Conservation (phyloP, 164 flowering plant species). For the Santalum album region DNA sequence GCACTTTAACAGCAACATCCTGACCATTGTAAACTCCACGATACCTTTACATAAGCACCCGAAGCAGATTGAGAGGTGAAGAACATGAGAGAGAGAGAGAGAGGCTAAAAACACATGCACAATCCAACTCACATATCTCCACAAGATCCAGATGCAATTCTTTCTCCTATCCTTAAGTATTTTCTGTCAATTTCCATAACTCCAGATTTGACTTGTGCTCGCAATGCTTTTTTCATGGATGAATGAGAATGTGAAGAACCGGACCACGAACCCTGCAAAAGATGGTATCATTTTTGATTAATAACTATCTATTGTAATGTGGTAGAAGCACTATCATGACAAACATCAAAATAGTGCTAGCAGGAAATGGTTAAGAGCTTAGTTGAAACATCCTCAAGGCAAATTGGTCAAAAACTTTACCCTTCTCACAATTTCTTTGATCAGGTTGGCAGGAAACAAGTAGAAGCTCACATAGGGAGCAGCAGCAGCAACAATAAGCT, state of each 20-base stretch:
- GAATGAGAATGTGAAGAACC: conserved; percentile 58
- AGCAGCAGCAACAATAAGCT: too few species aligned
- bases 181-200: conserved; percentile 77
- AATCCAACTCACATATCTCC: conserved; percentile 71
- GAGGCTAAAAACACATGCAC: background rate
- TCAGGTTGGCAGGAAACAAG: too few species aligned
- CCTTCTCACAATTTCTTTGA: too few species aligned
- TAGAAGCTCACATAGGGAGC: too few species aligned
- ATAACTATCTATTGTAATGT: background rate
- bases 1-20: conserved; percentile 85
- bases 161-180: conserved; percentile 64
- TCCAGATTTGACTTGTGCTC: conserved; percentile 23
- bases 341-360: too few species aligned
- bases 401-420: too few species aligned
- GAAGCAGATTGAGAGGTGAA: background rate
- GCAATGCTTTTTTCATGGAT: conserved; percentile 35
- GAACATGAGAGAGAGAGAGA: background rate
- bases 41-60: conserved; percentile 34
- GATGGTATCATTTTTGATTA: background rate
- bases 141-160: conserved; percentile 86
- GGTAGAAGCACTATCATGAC: too few species aligned
- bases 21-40: conserved; percentile 70
- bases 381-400: too few species aligned
- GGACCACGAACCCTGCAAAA: conserved; percentile 70
- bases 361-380: too few species aligned